phyloP scores from a whole-genome alignment of 805 yeast species.

The Jamesozyma spencerorum region DNA sequence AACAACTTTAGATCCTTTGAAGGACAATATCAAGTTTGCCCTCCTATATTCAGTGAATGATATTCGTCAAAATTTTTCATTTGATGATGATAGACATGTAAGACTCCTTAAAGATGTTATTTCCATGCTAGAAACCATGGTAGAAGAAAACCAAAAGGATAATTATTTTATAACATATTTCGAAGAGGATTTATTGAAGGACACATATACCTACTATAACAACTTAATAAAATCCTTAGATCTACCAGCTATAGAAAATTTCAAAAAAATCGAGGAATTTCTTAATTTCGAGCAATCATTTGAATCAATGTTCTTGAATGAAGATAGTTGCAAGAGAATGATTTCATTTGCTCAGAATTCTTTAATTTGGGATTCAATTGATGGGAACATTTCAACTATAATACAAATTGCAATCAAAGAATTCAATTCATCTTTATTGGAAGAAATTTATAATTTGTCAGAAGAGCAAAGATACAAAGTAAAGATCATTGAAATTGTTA shows the following conservation, averaged over 20 bases:
- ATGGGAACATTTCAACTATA: slow-evolving; percentile 6
- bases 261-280: slow-evolving; percentile 43
- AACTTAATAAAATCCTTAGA: slow-evolving; percentile 36
- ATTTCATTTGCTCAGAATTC: slow-evolving; percentile 14
- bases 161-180: slow-evolving; percentile 54
- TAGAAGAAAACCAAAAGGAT: slow-evolving; percentile 39
- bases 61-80: slow-evolving; percentile 11
- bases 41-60: slow-evolving; percentile 30
- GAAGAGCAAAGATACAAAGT: slow-evolving; percentile 9
- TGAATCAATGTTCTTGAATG: slow-evolving; percentile 14
- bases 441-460: slow-evolving; percentile 14
- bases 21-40: slow-evolving; percentile 41
- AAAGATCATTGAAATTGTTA: slow-evolving; percentile 10
- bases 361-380: slow-evolving; percentile 17
- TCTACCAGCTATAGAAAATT: slow-evolving; percentile 45
- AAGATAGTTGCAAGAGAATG: slow-evolving; percentile 20
- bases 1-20: slow-evolving; percentile 42
- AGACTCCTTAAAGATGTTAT: slow-evolving; percentile 52
- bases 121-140: slow-evolving; percentile 63
- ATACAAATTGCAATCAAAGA: slow-evolving; percentile 9
- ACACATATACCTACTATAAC: slow-evolving; percentile 48
- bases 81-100: slow-evolving; percentile 12
- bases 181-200: slow-evolving; percentile 53
- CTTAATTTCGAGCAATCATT: slow-evolving; percentile 51
- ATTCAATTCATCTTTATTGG: slow-evolving; percentile 8